Conservation (phyloP, 75 land plant species). For the Pseudotsuga menziesii region DNA sequence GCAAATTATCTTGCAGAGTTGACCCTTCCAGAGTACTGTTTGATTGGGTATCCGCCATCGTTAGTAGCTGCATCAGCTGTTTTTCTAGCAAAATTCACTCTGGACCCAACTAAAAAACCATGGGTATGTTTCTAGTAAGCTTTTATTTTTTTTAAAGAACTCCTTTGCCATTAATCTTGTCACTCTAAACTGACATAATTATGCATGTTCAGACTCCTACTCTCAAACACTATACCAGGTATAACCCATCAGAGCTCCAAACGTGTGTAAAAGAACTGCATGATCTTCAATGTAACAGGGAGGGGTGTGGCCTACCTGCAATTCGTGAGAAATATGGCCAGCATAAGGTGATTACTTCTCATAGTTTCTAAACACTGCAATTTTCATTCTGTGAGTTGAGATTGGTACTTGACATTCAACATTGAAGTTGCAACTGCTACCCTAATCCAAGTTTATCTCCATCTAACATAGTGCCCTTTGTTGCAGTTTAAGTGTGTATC, state of each 20-base stretch:
- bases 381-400: not conserved
- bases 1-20: constrained; percentile 83
- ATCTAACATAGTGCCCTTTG: not conserved
- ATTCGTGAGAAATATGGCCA: constrained; percentile 69
- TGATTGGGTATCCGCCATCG: constrained; percentile 75
- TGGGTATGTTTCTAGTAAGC: constrained; percentile 89
- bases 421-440: not conserved
- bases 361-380: not conserved
- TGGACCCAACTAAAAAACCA: constrained; percentile 58
- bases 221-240: constrained; percentile 45
- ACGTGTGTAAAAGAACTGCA: constrained; percentile 53
- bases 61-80: constrained; percentile 86
- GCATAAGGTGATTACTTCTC: constrained; percentile 47
- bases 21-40: constrained; percentile 71
- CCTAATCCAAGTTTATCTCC: not conserved
- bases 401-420: not conserved
- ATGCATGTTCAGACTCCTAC: constrained; percentile 40
- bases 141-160: constrained; percentile 9
- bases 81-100: constrained; percentile 83
- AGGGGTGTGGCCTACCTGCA: constrained; percentile 34
- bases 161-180: not conserved
- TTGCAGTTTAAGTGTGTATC: constrained; percentile 90
- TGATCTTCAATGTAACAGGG: constrained; percentile 44
- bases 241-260: constrained; percentile 51
- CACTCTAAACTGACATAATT: not conserved